Percentiles rank a stretch among this genome's conserved stretches.
Evolutionary conservation across 148 eudicot genomes (phyloP).

Genomic region (Dianthus caryophyllus): DNA sequence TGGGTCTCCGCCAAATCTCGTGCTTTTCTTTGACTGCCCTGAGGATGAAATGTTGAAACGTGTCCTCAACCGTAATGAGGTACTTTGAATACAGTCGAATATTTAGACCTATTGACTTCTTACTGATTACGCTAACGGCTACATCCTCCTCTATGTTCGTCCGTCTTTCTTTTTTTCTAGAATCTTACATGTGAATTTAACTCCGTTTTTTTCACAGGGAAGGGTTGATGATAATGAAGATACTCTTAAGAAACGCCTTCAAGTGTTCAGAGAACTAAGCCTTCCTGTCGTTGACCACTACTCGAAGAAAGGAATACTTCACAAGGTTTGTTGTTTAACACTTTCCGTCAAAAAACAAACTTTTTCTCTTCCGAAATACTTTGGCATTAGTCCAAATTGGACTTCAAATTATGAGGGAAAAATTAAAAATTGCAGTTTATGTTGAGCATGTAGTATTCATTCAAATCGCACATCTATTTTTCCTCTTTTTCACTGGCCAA

Average conservation of each 20-base stretch:
- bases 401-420: too few relatives aligned
- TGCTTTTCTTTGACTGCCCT: conserved; percentile 94
- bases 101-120: background rate
- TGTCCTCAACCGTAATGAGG: conserved; percentile 81
- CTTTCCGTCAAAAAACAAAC: background rate
- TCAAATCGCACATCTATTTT: background rate
- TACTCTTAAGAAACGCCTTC: conserved; percentile 70
- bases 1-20: conserved; percentile 75
- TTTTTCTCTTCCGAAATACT: background rate
- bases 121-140: conserved; percentile 4
- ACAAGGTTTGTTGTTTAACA: conserved; percentile 50
- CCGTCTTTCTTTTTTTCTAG: background rate
- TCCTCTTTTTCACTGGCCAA: too few relatives aligned
- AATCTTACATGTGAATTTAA: conserved; percentile 14
- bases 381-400: background rate
- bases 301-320: conserved; percentile 68
- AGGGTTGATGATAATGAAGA: conserved; percentile 83
- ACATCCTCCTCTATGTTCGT: background rate
- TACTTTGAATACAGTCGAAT: conserved; percentile 16
- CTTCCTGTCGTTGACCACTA: conserved; percentile 84
- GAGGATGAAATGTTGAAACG: conserved; percentile 88
- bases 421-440: too few relatives aligned
- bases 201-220: conserved; percentile 45
- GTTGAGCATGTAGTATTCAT: too few relatives aligned
- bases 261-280: conserved; percentile 61